Percentiles rank a stretch among this genome's conserved stretches.
These are phyloP conservation scores for Trametes gibbosa DNA, from an alignment of 768 basidiomycete species.

Conservation along the genomic window DNA sequence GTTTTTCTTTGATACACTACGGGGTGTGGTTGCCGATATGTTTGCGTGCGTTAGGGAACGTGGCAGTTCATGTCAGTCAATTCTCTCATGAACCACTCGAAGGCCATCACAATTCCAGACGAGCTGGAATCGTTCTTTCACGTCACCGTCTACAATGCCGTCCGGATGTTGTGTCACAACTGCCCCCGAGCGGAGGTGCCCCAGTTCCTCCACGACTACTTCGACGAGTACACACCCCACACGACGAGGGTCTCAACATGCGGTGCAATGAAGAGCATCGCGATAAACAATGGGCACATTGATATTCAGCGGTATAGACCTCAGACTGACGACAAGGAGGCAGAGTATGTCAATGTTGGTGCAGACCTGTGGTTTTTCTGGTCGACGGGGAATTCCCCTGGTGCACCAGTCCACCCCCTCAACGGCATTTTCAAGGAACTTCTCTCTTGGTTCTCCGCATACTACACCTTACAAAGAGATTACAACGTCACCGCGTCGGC, in stretches of 20 bases:
- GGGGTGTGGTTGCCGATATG: neutral
- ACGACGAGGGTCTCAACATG: too few species aligned
- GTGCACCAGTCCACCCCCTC: neutral
- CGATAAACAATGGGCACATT: neutral
- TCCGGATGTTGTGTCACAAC: constrained; percentile 17
- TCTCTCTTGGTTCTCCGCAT: neutral
- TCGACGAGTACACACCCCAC: neutral
- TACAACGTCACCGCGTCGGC: too few species aligned
- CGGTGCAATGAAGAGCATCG: neutral
- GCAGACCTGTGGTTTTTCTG: neutral
- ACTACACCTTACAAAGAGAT: neutral
- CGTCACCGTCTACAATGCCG: neutral
- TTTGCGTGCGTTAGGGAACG: neutral
- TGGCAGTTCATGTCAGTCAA: constrained; percentile 9
- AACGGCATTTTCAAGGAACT: neutral
- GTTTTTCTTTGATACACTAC: neutral
- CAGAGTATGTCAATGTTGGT: too few species aligned
- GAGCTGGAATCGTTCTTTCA: constrained; percentile 15
- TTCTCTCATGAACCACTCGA: neutral
- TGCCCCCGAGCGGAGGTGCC: constrained; percentile 7
- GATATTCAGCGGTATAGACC: neutral
- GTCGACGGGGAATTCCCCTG: too few species aligned
- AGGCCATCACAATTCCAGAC: neutral
- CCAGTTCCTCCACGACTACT: constrained; percentile 13
- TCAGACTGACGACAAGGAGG: neutral